Conservation (phyloP, 192 early-diverging fungal genomes). For the Umbelopsis ramanniana region DNA sequence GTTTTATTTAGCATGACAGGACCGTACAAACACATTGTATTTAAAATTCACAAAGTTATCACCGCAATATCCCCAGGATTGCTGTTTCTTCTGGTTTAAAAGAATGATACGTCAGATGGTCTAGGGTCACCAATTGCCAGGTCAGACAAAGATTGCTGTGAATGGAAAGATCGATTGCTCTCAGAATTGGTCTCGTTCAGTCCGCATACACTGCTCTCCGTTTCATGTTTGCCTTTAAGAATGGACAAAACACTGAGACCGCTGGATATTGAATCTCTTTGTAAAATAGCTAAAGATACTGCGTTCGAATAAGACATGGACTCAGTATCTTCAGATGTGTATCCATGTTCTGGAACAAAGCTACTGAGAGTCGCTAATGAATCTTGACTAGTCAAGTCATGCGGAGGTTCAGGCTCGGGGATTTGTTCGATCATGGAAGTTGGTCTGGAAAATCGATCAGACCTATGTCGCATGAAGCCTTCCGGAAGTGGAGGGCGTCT, state of each 20-base stretch:
- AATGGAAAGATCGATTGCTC: slow-evolving; percentile 14
- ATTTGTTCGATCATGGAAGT: not conserved
- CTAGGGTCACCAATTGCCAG: slow-evolving; percentile 13
- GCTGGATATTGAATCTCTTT: slow-evolving; percentile 11
- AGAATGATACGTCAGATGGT: not conserved
- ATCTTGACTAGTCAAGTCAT: slow-evolving; percentile 13
- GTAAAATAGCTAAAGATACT: slow-evolving; percentile 1
- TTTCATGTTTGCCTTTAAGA: slow-evolving; percentile 12
- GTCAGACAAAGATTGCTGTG: slow-evolving; percentile 4
- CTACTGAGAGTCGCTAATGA: slow-evolving; percentile 7
- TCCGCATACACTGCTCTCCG: slow-evolving; percentile 4
- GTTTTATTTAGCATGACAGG: too few species aligned
- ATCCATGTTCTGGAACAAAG: slow-evolving; percentile 10
- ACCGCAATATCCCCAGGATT: not conserved
- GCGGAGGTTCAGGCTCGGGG: not conserved
- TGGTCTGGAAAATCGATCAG: slow-evolving; percentile 5
- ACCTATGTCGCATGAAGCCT: slow-evolving; percentile 11
- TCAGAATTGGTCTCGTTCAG: slow-evolving; percentile 3
- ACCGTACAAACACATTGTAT: too few species aligned
- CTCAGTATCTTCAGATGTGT: slow-evolving; percentile 13
- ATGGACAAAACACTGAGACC: slow-evolving; percentile 1
- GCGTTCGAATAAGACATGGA: not conserved
- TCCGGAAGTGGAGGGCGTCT: slow-evolving; percentile 10
- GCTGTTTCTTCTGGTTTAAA: not conserved
- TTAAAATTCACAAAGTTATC: not conserved